Conservation (phyloP, 257 asterid species). For the Salvia miltiorrhiza region DNA sequence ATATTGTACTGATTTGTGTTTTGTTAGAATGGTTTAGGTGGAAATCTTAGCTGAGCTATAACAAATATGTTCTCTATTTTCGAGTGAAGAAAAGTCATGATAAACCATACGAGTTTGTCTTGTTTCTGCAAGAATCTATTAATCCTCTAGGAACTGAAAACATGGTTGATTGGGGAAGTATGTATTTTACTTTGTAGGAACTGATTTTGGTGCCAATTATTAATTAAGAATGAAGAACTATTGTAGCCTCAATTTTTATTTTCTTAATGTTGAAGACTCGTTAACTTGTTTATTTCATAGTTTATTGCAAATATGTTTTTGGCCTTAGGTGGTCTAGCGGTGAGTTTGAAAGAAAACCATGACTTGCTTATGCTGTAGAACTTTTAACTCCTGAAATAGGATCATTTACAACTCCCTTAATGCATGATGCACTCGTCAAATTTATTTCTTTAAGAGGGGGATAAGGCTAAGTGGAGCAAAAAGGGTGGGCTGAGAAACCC, state of each 20-base stretch:
- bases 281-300: neutral
- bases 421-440: neutral
- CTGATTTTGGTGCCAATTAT: constrained; percentile 7
- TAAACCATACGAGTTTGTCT: neutral
- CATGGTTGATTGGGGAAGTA: neutral
- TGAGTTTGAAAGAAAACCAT: neutral
- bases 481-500: neutral
- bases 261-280: neutral
- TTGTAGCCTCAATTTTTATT: neutral
- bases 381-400: constrained; percentile 5
- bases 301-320: neutral
- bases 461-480: too few species aligned
- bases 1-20: neutral
- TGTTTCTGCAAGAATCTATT: neutral
- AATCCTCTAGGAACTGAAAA: neutral
- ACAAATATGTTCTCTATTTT: neutral
- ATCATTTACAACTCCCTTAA: neutral
- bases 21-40: constrained; percentile 1
- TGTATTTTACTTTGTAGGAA: neutral
- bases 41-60: neutral
- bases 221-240: neutral
- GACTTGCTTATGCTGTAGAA: neutral
- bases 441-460: too few species aligned
- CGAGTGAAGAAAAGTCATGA: neutral
- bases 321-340: neutral